A percentile compares a stretch with the other conserved stretches of the same genome.
Evolutionary conservation across 2,329 filamentous ascomycete genomes (phyloP).

Genomic region (Coniochaeta sp.): DNA sequence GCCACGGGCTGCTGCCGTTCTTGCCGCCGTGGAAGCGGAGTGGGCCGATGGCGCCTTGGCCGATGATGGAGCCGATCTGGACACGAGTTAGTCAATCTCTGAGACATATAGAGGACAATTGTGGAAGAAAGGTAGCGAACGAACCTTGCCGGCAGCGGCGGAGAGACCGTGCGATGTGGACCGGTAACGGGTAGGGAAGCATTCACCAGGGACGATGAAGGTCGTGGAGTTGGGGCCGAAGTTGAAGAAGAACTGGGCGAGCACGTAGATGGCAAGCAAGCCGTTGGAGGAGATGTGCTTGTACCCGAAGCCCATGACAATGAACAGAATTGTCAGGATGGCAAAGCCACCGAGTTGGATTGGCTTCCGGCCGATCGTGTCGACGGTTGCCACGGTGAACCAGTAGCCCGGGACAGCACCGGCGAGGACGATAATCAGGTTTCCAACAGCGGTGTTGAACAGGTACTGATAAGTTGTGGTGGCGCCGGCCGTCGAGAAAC

Average conservation of each 20-base stretch:
- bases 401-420: slow-evolving; percentile 78
- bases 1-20: slow-evolving; percentile 48
- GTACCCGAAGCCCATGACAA: slow-evolving; percentile 58
- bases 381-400: slow-evolving; percentile 63
- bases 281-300: slow-evolving; percentile 41
- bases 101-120: not conserved
- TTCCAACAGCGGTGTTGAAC: slow-evolving; percentile 69
- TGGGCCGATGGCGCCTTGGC: slow-evolving; percentile 49
- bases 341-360: slow-evolving; percentile 62
- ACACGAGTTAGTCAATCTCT: slow-evolving; percentile 19
- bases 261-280: slow-evolving; percentile 47
- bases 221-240: slow-evolving; percentile 52
- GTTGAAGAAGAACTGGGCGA: slow-evolving; percentile 55
- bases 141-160: slow-evolving; percentile 27
- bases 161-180: slow-evolving; percentile 52
- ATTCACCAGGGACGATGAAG: slow-evolving; percentile 49
- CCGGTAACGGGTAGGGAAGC: slow-evolving; percentile 49
- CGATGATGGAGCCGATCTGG: slow-evolving; percentile 48
- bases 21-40: slow-evolving; percentile 40
- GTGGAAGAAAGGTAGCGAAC: not conserved
- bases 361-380: slow-evolving; percentile 69
- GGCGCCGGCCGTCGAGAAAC: slow-evolving; percentile 51
- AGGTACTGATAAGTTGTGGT: slow-evolving; percentile 59
- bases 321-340: slow-evolving; percentile 53
- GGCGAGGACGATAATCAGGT: slow-evolving; percentile 71